Percentiles rank a stretch among this genome's conserved stretches.
Conservation (phyloP, 2,329 filamentous ascomycete species). For the Fusarium ramigenum region DNA sequence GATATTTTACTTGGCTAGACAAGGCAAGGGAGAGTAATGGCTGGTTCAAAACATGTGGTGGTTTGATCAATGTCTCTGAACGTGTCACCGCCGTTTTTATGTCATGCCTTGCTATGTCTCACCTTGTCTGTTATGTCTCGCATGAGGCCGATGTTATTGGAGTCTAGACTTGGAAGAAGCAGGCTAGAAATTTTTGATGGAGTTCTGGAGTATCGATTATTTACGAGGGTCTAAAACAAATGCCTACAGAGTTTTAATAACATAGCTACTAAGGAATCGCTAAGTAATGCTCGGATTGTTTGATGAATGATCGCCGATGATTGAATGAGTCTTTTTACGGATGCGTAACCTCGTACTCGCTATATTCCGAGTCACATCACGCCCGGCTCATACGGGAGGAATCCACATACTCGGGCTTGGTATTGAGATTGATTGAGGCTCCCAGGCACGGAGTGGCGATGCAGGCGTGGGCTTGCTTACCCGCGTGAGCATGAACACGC, state of each 20-base stretch:
- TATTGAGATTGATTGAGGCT: conserved; percentile 13
- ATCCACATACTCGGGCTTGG: conserved; percentile 14
- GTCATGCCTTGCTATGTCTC: conserved; percentile 35
- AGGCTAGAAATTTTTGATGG: conserved; percentile 15
- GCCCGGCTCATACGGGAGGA: conserved; percentile 29
- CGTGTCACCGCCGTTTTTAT: conserved; percentile 31
- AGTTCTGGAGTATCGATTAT: conserved; percentile 15
- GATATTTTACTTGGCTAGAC: conserved; percentile 22
- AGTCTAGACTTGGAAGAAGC: conserved; percentile 10
- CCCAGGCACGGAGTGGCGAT: conserved; percentile 23
- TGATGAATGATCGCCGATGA: background rate
- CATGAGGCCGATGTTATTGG: background rate
- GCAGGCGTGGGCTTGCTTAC: conserved; percentile 1
- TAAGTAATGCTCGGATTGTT: background rate
- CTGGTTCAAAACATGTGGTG: conserved; percentile 17
- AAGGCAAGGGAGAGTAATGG: conserved; percentile 21
- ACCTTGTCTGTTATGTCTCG: conserved; percentile 19
- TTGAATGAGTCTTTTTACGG: background rate
- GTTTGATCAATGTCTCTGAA: conserved; percentile 21
- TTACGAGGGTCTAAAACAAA: conserved; percentile 6
- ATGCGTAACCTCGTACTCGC: conserved; percentile 8
- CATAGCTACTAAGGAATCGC: background rate
- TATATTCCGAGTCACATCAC: conserved; percentile 7
- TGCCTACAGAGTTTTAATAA: conserved; percentile 5
- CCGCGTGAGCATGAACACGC: conserved; percentile 9